Evolutionary conservation across 441 rosid genomes (phyloP).

Genomic region (Adansonia rubrostipa): DNA sequence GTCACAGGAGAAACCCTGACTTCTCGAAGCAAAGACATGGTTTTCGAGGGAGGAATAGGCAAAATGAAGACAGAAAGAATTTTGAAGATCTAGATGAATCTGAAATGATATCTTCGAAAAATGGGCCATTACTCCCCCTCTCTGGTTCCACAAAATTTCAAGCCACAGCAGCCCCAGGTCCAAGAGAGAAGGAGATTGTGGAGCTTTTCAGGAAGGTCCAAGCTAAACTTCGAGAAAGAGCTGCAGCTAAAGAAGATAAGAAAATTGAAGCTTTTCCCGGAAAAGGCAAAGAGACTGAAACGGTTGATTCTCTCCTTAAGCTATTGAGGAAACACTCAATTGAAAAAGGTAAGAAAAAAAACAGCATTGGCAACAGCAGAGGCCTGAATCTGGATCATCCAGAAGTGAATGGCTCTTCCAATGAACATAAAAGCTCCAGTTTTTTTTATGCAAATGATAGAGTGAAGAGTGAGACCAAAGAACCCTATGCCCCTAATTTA

Average conservation of each 20-base stretch:
- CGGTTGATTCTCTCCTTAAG: conserved; percentile 75
- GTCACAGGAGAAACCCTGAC: conserved; percentile 73
- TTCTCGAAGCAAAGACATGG: conserved; percentile 62
- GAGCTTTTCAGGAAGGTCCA: conserved; percentile 84
- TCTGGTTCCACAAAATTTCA: conserved; percentile 62
- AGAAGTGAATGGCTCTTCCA: conserved; percentile 36
- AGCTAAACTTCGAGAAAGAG: conserved; percentile 75
- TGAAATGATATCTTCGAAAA: conserved; percentile 54
- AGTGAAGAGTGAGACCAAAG: conserved; percentile 30
- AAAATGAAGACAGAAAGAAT: conserved; percentile 55
- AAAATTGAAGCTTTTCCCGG: conserved; percentile 51
- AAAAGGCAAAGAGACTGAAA: conserved; percentile 59
- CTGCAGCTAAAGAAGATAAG: conserved; percentile 58
- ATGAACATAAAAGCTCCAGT: conserved; percentile 40
- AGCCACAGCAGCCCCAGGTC: conserved; percentile 71
- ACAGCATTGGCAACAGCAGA: conserved; percentile 33
- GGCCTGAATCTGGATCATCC: conserved; percentile 41
- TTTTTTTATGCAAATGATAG: conserved; percentile 29
- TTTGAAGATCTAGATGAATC: conserved; percentile 57
- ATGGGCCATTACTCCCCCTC: conserved; percentile 59
- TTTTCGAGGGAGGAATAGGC: conserved; percentile 58
- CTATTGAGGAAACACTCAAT: conserved; percentile 71
- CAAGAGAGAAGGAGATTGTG: conserved; percentile 79
- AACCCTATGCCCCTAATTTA: conserved; percentile 40
- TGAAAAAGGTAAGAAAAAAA: conserved; percentile 62